A percentile compares a stretch with the other conserved stretches of the same genome.
Evolutionary conservation across 768 basidiomycete genomes (phyloP).

Genomic region (Boletus subcaerulescens): DNA sequence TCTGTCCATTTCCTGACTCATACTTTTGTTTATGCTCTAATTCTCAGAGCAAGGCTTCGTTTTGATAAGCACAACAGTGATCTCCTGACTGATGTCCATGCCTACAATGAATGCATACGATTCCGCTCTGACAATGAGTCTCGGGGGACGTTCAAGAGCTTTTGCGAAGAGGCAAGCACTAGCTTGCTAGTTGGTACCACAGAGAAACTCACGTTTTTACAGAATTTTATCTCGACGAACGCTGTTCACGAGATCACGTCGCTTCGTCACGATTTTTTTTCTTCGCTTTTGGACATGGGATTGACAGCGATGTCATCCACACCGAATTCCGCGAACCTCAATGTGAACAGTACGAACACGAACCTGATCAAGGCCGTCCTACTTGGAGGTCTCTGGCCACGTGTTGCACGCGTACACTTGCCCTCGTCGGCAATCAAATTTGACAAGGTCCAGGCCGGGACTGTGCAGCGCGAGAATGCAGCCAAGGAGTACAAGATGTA

Average conservation of each 20-base stretch:
- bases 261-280: constrained; percentile 74
- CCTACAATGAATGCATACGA: constrained; percentile 62
- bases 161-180: constrained; percentile 64
- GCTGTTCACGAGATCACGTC: constrained; percentile 76
- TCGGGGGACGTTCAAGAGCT: constrained; percentile 44
- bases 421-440: constrained; percentile 76
- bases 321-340: constrained; percentile 51
- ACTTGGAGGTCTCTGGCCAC: constrained; percentile 85
- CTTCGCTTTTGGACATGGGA: constrained; percentile 66
- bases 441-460: constrained; percentile 80
- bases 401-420: constrained; percentile 72
- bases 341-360: constrained; percentile 59
- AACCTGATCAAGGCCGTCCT: constrained; percentile 84
- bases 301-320: constrained; percentile 52
- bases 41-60: constrained; percentile 60
- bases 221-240: constrained; percentile 82
- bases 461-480: constrained; percentile 79
- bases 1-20: neutral
- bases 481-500: constrained; percentile 83
- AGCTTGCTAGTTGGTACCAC: neutral
- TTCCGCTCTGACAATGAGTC: constrained; percentile 51
- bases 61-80: constrained; percentile 79
- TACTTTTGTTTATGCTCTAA: neutral
- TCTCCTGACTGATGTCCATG: constrained; percentile 75
- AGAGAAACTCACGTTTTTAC: neutral